Evolutionary conservation across 169 alveolate genomes (phyloP).

Genomic region (Besnoitia besnoiti): DNA sequence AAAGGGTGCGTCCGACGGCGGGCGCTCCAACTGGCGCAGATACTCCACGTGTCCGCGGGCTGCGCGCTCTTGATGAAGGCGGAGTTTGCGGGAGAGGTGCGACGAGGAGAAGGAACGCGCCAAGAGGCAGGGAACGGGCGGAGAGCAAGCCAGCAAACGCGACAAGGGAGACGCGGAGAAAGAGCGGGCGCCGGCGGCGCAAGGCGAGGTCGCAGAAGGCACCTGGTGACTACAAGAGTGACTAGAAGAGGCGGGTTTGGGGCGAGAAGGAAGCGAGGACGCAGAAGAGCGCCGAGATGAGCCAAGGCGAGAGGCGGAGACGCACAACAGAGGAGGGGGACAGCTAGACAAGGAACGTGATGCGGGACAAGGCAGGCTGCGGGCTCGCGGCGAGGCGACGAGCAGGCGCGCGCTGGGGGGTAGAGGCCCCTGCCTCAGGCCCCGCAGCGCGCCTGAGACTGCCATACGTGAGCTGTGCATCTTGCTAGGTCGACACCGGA

Average conservation of each 20-base stretch:
- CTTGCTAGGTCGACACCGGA: too few relatives aligned
- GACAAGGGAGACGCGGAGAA: constrained; percentile 7
- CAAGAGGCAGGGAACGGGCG: neutral
- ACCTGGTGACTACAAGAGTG: too few relatives aligned
- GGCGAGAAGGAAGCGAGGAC: neutral
- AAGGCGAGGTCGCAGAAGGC: neutral
- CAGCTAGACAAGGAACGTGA: neutral
- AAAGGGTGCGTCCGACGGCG: neutral
- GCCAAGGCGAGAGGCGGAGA: neutral
- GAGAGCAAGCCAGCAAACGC: neutral
- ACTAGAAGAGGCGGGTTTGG: too few relatives aligned
- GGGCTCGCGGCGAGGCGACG: neutral
- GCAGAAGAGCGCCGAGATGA: neutral
- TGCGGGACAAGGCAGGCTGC: neutral
- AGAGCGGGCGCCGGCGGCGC: neutral
- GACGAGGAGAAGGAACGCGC: constrained; percentile 15
- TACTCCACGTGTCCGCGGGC: constrained; percentile 13
- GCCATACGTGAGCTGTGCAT: neutral
- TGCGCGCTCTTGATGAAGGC: neutral
- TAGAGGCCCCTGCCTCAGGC: neutral
- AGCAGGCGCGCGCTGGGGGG: neutral
- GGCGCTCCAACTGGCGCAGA: constrained; percentile 31
- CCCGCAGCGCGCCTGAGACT: neutral
- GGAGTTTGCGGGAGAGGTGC: constrained; percentile 11
- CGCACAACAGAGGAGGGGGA: neutral